Base-by-base conservation (phyloP, 2,329 filamentous ascomycete species). In the Aspergillus felis region DNA sequence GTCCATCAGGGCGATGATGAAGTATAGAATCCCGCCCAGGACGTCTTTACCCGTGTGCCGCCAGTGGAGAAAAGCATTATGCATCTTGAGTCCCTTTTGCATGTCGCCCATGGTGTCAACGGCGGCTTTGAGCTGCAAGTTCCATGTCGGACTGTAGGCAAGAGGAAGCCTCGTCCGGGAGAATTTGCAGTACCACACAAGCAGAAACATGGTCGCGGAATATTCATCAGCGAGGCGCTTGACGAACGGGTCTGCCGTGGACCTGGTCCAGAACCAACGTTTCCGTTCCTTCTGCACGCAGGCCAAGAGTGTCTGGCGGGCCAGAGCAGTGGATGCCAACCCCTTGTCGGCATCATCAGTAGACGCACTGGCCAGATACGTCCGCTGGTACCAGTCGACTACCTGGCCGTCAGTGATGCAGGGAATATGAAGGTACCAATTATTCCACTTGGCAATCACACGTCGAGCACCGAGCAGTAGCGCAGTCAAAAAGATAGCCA, bases 21-120 rank as follows among this genome's bases (percentile, higher is more conserved):
- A 84, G 68, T 82, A 83, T 1, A 83, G 67, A 24, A 84, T 72
- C 29, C 80, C 81, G 57, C 80, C 82, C 28, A 79, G 80, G 27
- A 84, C 76, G 56, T 84, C 82, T 57, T 81, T 76, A 35, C 79
- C 80, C 4, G 81, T 80, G 57, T 82, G 81, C 12, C 82, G 79
- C 80, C 81, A 84, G 59, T 83, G 81, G 24, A 84, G 79, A 64
- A 84, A 84, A 1, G 80, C 80, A 62, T 81, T 84, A 67, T 84
- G 82, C 17, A 84, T 72, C 25, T 78, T 74, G n/a, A 84, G 79
- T 2, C 82, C 82, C 61, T 82, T 82, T 58, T 83, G 80, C 3
- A 80, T 77, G 58, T 80, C 80, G 41, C 77, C 76, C 62, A 84
- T 74, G 25, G 77, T 81, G 60, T 82, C 78, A 25, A 83, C 68